Base-by-base conservation (phyloP, 768 basidiomycete species). In the Cystobasidium onofrii region DNA sequence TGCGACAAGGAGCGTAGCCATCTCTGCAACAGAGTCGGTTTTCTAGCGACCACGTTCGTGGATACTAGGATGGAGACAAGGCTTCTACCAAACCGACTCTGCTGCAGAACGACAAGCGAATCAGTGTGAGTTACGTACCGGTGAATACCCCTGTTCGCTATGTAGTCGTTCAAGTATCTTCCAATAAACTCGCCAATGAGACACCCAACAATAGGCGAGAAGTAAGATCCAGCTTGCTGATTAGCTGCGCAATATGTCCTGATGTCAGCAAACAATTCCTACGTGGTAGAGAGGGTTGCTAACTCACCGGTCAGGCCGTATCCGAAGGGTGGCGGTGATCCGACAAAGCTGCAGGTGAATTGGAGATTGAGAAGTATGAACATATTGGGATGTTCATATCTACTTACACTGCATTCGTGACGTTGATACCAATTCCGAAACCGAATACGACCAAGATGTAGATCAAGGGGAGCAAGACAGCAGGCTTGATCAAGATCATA, bases 391-490 rank as follows among this genome's bases (percentile, higher is more conserved):
- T 17, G 2, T 52, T 36, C 18, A 23, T n/a, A 43, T 6, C 10
- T 15, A 20, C 66, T 69, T 29, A 73, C 0, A 88, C 86, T 0
- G 85, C 86, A 73, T 86, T 87, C 1, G 88, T 90, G 20, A 87
- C 86, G 85, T 88, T 66, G 43, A 67, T 55, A 1, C 54, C 72
- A 25, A 73, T 76, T n/a, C 71, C 80, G 78, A 88, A 88, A 0
- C 88, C 88, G 77, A 89, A 89, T 0, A 87, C 6, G 84, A 86
- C 85, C 36, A 76, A 31, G 82, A 88, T 86, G 73, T 87, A 87
- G 36, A 86, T 44, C 43, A 86, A 81, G 57, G 86, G 80, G 20
- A 83, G 80, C 18, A 87, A 75, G 12, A 87, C 79, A 76, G 88
- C 88, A 0, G 88, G 88, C 36, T 88, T 81, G 86, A 87, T 88